Base-by-base conservation (phyloP, 192 early-diverging fungal genomes). In the Backusella morwellensis region DNA sequence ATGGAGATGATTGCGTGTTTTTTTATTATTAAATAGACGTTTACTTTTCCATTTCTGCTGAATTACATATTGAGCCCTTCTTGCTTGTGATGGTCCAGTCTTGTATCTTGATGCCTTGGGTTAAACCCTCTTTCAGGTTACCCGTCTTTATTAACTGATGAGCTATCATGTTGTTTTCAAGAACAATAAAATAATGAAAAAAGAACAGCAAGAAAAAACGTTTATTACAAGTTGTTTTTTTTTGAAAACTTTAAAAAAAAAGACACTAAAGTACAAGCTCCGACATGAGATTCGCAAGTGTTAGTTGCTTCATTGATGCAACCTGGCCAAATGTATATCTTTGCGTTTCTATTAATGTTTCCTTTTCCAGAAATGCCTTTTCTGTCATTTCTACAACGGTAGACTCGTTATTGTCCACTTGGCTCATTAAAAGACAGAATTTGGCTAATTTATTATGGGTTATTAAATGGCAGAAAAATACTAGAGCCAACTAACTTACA, bases 21-120 rank as follows among this genome's bases (percentile, higher is more conserved):
- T 17, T 5, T 32, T 66, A 17, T 66, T 1, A 59, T 35, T 41
- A 21, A 68, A 23, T 72, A 47, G 42, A 26, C 23, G 42, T 29
- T 79, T 85, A 90, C 89, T 70, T 77, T 63, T 90, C 89, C 56
- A 90, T 87, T 75, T 90, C 87, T 67, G 77, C 73, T 1, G 89
- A 82, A 68, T 85, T 90, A 67, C 84, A 82, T 59, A 90, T 90
- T 35, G 89, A 82, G 7, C 79, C 75, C 68, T 87, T 87, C 38
- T 83, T 81, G 6, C 85, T 85, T 32, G 77, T 81, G 5, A 90
- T 87, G 2, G 80, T 82, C 89, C 89, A 90, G 15, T 76, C 87
- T 6, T 82, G 69, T 41, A 80, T 78, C n/a, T 36, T 68, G 66
- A 90, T 88, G 21, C 89, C 85, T 32, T 70, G 75, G 8, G 66